Evolutionary conservation across 1,284 basidiomycete genomes (phyloP), one percentile per base, ranked within the genome.

Genomic region (Papiliotrema flavescens): DNA sequence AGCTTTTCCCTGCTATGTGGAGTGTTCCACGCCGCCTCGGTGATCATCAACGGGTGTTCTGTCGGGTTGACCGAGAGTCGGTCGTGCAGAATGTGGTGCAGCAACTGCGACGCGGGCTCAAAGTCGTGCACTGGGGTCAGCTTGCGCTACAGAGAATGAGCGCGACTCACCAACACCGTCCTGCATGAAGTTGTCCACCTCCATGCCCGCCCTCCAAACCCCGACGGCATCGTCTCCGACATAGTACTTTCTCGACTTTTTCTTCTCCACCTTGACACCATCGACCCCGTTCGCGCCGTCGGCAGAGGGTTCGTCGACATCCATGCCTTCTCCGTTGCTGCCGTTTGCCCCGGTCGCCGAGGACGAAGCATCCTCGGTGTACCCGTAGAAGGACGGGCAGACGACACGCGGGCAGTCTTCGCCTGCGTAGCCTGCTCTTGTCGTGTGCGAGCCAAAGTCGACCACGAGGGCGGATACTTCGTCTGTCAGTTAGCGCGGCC

Each of bases 11-110:
- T 81, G 67, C 94, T 91, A 20, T 86, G 85, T 28, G 85, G 80
- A 0, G 91, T 89, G 71, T 97, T 98, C 93, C 95, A 98, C 4
- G 94, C 87, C 1, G 94, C 89, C 74, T 99, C 96, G 1, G 96
- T 98, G 22, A 95, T 83, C 51, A 99, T 83, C 36, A 98, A 76
- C 1, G 96, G 96, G 68, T 97, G 94, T 66, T 98, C 91, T 8
- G 84, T 78, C 1, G 76, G 74, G 53, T 77, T 70, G 54, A 84
- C 83, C n/a, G 82, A 83, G 79, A 95, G 85, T 41, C 87, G 82
- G 54, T 89, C 84, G 54, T 80, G 81, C 41, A 94, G 75, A 8
- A 88, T 86, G 73, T 94, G 86, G 48, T 84, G 81, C 61, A 94
- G 81, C 64, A 94, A 80, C 14, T 84, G 79, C 57, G 85, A 82